Evolutionary conservation across 345 rosid genomes (phyloP).

Genomic region (rapeseed (Brassica napus)): DNA sequence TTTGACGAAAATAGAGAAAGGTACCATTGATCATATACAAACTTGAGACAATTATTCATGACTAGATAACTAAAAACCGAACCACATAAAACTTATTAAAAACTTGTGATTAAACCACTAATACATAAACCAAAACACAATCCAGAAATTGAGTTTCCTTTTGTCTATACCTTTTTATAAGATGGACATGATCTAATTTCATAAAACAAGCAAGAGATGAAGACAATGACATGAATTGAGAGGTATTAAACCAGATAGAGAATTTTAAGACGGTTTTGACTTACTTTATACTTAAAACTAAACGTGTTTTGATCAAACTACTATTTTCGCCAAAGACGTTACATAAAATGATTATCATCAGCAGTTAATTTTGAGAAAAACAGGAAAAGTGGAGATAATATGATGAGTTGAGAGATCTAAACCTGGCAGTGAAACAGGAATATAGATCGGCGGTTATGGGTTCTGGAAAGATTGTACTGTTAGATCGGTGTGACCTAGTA

Average conservation of each 20-base stretch:
- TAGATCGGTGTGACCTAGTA: neutral
- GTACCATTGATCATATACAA: neutral
- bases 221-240: neutral
- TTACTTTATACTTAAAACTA: neutral
- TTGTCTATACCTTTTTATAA: neutral
- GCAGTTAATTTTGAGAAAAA: neutral
- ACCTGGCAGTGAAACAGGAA: neutral
- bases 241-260: neutral
- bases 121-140: neutral
- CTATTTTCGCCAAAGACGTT: constrained; percentile 1
- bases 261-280: neutral
- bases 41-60: neutral
- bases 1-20: neutral
- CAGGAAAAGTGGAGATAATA: neutral
- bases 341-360: neutral
- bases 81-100: neutral
- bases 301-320: neutral
- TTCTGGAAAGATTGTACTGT: neutral
- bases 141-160: neutral
- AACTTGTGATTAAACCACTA: neutral
- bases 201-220: neutral
- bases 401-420: constrained; percentile 7
- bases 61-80: neutral
- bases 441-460: neutral
- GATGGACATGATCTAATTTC: neutral